phyloP scores from a whole-genome alignment of 257 asterid genomes.

The Plantago ovata region DNA sequence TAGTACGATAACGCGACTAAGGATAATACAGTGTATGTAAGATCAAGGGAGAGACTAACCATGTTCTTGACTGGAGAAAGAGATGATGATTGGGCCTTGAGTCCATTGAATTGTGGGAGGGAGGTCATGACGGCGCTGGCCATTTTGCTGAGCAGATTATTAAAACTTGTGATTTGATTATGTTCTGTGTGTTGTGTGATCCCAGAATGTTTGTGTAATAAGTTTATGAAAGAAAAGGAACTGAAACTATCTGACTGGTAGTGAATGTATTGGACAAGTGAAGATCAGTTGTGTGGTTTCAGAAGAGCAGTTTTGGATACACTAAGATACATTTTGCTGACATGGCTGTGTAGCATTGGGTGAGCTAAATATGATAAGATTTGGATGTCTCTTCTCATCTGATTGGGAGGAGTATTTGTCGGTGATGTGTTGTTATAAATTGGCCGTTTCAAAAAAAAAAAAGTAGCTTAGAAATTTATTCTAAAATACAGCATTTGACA shows the following conservation, averaged over 20 bases:
- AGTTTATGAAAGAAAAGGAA: constrained; percentile 20
- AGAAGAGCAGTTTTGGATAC: constrained; percentile 45
- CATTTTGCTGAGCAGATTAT: constrained; percentile 33
- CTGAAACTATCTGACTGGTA: too few relatives aligned
- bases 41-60: constrained; percentile 35
- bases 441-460: too few relatives aligned
- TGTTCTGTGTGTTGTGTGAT: not conserved
- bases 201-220: constrained; percentile 20
- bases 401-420: too few relatives aligned
- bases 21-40: too few relatives aligned
- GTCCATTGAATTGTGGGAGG: constrained; percentile 80
- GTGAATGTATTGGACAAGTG: constrained; percentile 35
- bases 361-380: constrained; percentile 50
- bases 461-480: too few relatives aligned
- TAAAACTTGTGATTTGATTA: not conserved
- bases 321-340: constrained; percentile 48
- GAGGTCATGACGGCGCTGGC: constrained; percentile 65
- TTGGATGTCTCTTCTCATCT: constrained; percentile 16
- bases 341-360: constrained; percentile 46
- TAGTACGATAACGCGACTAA: too few relatives aligned
- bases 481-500: too few relatives aligned
- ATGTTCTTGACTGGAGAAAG: constrained; percentile 48
- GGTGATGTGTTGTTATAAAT: too few relatives aligned
- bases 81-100: constrained; percentile 44
- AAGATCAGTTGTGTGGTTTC: constrained; percentile 59